These are phyloP conservation scores for Wickerhamomyces alni DNA, from an alignment of 805 yeast species.

Conservation along the genomic window DNA sequence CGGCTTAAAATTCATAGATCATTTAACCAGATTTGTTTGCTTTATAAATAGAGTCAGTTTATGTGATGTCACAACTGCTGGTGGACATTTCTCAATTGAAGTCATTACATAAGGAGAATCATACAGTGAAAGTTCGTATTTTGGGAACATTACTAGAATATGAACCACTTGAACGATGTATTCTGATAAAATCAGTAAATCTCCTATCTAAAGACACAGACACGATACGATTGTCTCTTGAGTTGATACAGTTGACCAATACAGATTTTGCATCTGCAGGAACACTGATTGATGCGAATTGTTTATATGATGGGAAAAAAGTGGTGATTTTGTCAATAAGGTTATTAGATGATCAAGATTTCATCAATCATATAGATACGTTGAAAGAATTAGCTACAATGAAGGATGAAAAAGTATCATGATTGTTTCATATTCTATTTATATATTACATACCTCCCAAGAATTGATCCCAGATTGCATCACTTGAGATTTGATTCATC, in stretches of 20 bases:
- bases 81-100: constrained; percentile 6
- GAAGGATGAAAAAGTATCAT: constrained; percentile 6
- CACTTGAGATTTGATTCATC: constrained; percentile 51
- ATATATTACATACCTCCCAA: constrained; percentile 28
- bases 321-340: constrained; percentile 6
- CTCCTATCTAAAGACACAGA: constrained; percentile 5
- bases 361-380: background rate
- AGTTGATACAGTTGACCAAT: constrained; percentile 2
- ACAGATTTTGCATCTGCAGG: constrained; percentile 17
- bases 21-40: too few species aligned
- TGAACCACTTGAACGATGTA: constrained; percentile 9
- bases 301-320: constrained; percentile 12
- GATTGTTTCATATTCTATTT: background rate
- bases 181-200: constrained; percentile 11
- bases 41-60: background rate
- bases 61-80: constrained; percentile 13
- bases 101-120: constrained; percentile 7
- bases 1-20: too few species aligned
- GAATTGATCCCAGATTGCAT: constrained; percentile 65
- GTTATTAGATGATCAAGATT: background rate
- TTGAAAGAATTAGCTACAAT: constrained; percentile 5
- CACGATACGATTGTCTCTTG: constrained; percentile 8
- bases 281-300: constrained; percentile 13
- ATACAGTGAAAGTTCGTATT: constrained; percentile 14
- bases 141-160: constrained; percentile 17